Evolutionary conservation across 2,329 filamentous ascomycete species (phyloP).

Genomic region (Stylonectria norvegica): DNA sequence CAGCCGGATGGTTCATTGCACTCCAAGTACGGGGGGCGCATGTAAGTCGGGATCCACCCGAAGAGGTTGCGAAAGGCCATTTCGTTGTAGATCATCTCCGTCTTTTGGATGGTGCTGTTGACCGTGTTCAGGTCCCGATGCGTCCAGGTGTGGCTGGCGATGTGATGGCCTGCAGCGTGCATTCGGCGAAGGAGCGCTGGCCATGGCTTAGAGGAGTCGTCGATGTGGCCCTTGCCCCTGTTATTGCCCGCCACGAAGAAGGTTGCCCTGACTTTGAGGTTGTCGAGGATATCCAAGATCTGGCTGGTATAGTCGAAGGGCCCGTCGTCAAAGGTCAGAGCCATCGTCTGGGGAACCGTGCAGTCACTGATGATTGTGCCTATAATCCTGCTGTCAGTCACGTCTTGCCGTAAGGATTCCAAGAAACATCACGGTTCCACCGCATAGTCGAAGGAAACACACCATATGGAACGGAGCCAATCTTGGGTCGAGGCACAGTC

Average conservation of each 20-base stretch:
- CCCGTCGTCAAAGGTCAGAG: constrained; percentile 48
- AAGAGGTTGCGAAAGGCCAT: constrained; percentile 42
- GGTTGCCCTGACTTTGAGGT: constrained; percentile 34
- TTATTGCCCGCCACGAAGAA: constrained; percentile 45
- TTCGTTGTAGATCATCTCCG: constrained; percentile 45
- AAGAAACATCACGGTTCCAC: constrained; percentile 7
- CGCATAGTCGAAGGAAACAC: constrained; percentile 11
- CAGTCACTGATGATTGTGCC: constrained; percentile 36
- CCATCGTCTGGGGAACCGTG: constrained; percentile 34
- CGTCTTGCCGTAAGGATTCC: too few species aligned
- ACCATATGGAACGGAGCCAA: constrained; percentile 39
- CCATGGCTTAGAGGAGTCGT: constrained; percentile 34
- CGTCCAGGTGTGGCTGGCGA: constrained; percentile 47
- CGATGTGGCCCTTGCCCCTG: constrained; percentile 39
- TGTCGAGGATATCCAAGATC: constrained; percentile 38
- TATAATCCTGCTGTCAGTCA: constrained; percentile 20
- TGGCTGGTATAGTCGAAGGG: constrained; percentile 40
- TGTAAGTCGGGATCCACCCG: constrained; percentile 41
- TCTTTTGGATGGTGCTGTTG: constrained; percentile 30
- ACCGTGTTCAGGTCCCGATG: constrained; percentile 41
- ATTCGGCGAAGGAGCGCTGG: constrained; percentile 39
- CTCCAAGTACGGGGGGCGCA: constrained; percentile 45
- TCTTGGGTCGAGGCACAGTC: constrained; percentile 27
- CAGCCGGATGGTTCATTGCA: constrained; percentile 41
- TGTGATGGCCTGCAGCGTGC: constrained; percentile 42